These are phyloP conservation scores for Syncephalastrum racemosum DNA, from an alignment of 371 early-diverging fungal species.

Conservation along the genomic window DNA sequence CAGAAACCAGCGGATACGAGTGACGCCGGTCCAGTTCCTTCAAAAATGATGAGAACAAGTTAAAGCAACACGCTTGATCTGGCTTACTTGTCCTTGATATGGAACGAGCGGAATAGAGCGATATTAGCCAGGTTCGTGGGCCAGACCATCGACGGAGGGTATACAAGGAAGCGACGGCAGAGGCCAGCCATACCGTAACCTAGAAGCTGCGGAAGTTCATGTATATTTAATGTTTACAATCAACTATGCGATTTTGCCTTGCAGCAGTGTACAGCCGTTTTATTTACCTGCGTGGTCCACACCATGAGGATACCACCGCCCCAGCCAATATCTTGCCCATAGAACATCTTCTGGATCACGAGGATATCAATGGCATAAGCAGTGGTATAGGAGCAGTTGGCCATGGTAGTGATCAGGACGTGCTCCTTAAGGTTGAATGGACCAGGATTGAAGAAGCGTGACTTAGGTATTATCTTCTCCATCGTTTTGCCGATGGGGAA, in stretches of 20 bases:
- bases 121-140: slow-evolving; percentile 71
- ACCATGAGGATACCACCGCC: slow-evolving; percentile 58
- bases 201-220: slow-evolving; percentile 22
- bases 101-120: slow-evolving; percentile 74
- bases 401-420: slow-evolving; percentile 71
- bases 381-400: slow-evolving; percentile 51
- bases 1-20: slow-evolving; percentile 68
- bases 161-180: slow-evolving; percentile 74
- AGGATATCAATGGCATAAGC: slow-evolving; percentile 79
- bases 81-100: slow-evolving; percentile 40
- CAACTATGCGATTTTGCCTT: background rate
- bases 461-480: slow-evolving; percentile 56
- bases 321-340: slow-evolving; percentile 61
- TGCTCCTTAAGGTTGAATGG: slow-evolving; percentile 90
- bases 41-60: slow-evolving; percentile 55
- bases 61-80: background rate
- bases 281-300: slow-evolving; percentile 64
- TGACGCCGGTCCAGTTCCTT: slow-evolving; percentile 50
- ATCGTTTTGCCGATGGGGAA: slow-evolving; percentile 68
- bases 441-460: slow-evolving; percentile 73
- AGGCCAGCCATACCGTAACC: slow-evolving; percentile 88
- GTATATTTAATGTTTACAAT: background rate
- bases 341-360: slow-evolving; percentile 65
- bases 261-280: background rate
- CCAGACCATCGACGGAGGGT: slow-evolving; percentile 88